phyloP scores from a whole-genome alignment of 2,329 filamentous ascomycete species.

The Chaetomium sp. region DNA sequence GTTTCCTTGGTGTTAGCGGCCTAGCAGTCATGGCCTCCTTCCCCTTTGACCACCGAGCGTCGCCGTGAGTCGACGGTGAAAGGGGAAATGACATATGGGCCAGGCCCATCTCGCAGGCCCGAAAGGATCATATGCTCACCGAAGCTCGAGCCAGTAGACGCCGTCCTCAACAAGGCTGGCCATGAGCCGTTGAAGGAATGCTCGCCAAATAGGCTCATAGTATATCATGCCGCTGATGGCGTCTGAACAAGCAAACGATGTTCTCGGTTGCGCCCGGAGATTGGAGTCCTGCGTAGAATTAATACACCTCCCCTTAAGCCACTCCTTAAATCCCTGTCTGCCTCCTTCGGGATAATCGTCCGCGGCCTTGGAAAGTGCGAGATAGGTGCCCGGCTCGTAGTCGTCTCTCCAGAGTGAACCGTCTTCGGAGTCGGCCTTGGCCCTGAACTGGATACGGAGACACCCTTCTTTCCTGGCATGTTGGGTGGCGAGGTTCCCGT shows the following conservation, averaged over 20 bases:
- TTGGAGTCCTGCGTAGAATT: conserved; percentile 55
- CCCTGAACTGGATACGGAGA: conserved; percentile 59
- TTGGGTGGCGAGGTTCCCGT: conserved; percentile 57
- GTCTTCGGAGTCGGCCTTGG: conserved; percentile 41
- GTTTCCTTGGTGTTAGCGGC: conserved; percentile 25
- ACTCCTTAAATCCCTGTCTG: conserved; percentile 70
- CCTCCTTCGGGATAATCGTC: conserved; percentile 75
- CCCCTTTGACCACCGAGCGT: not conserved
- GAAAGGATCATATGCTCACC: conserved; percentile 40
- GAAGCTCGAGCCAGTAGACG: conserved; percentile 80
- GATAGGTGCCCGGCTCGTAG: conserved; percentile 62
- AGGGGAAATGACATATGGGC: not conserved
- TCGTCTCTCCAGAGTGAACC: conserved; percentile 64
- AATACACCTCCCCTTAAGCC: conserved; percentile 73
- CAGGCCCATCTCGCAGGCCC: not conserved
- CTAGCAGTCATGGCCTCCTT: not conserved
- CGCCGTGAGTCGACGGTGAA: not conserved
- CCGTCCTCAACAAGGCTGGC: conserved; percentile 75
- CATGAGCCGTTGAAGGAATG: conserved; percentile 73
- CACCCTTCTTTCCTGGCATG: conserved; percentile 55
- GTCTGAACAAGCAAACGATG: conserved; percentile 75
- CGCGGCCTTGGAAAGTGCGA: conserved; percentile 65
- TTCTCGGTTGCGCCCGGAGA: conserved; percentile 61
- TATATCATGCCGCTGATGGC: conserved; percentile 75
- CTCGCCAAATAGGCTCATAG: conserved; percentile 87